Conservation (phyloP, 108 stramenopile species). For the Skeletonema costatum region DNA sequence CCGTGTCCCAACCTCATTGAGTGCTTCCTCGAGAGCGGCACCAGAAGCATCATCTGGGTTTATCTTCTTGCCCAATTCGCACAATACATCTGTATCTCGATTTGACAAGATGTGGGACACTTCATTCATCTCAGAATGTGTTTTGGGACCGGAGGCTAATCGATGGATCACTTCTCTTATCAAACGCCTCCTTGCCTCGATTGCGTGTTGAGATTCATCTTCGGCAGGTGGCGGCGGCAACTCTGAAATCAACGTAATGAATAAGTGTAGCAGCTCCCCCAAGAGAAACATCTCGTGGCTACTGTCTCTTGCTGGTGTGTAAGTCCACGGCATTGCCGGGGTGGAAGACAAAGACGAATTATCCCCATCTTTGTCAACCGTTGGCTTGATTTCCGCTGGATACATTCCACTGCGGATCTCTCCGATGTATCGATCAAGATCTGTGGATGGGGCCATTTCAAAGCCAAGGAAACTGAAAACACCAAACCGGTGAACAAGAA, state of each 20-base stretch:
- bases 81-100: constrained; percentile 37
- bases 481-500: constrained; percentile 76
- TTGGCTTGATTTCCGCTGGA: constrained; percentile 47
- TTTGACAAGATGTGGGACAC: constrained; percentile 59
- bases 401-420: constrained; percentile 64
- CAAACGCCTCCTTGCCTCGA: constrained; percentile 72
- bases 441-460: constrained; percentile 52
- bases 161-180: constrained; percentile 82
- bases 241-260: constrained; percentile 76
- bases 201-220: constrained; percentile 47
- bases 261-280: constrained; percentile 72
- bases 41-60: constrained; percentile 87
- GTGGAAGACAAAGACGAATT: constrained; percentile 7
- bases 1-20: constrained; percentile 73
- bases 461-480: constrained; percentile 60
- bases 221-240: constrained; percentile 65
- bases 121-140: constrained; percentile 80
- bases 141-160: constrained; percentile 78
- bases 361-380: constrained; percentile 17
- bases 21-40: constrained; percentile 72
- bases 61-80: constrained; percentile 44
- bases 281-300: constrained; percentile 51
- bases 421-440: constrained; percentile 56
- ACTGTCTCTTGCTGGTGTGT: constrained; percentile 61
- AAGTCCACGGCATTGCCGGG: constrained; percentile 60